These are phyloP conservation scores for Alternaria sp. DNA, from an alignment of 2,329 filamentous ascomycete genomes.

Conservation along the genomic window DNA sequence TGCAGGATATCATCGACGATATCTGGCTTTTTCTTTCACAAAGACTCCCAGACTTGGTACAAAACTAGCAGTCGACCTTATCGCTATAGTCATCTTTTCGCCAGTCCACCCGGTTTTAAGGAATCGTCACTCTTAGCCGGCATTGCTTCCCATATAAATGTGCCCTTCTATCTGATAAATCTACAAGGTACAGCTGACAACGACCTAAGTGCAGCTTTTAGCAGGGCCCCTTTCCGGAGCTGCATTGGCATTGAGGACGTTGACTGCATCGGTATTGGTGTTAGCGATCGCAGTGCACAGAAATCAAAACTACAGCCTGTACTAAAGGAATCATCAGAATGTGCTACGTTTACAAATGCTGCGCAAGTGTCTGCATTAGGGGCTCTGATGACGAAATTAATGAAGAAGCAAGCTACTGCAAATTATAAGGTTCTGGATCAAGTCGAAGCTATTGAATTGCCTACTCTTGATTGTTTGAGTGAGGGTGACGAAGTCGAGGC, in stretches of 20 bases:
- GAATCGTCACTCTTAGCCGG: slow-evolving; percentile 53
- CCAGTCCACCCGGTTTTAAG: slow-evolving; percentile 11
- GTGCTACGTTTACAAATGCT: not conserved
- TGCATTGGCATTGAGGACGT: slow-evolving; percentile 30
- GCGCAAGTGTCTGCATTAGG: not conserved
- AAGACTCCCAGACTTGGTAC: not conserved
- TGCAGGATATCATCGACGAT: not conserved
- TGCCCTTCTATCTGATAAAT: slow-evolving; percentile 42
- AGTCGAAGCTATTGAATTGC: not conserved
- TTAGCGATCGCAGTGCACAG: slow-evolving; percentile 35
- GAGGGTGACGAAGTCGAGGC: not conserved
- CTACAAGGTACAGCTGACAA: slow-evolving; percentile 21
- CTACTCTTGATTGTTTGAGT: not conserved
- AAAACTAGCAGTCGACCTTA: not conserved
- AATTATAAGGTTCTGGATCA: not conserved
- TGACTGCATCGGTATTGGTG: slow-evolving; percentile 18
- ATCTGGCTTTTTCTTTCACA: not conserved
- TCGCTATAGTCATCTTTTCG: not conserved
- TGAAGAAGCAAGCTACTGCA: not conserved
- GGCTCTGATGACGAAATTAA: slow-evolving; percentile 1
- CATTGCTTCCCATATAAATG: slow-evolving; percentile 47
- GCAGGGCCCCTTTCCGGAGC: slow-evolving; percentile 15
- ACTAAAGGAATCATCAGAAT: not conserved
- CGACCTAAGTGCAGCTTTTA: slow-evolving; percentile 18
- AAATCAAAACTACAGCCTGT: not conserved